A percentile compares a stretch with the other conserved stretches of the same genome.
Evolutionary conservation across 371 early-diverging fungal genomes (phyloP).

Genomic region (Smittium culicis): DNA sequence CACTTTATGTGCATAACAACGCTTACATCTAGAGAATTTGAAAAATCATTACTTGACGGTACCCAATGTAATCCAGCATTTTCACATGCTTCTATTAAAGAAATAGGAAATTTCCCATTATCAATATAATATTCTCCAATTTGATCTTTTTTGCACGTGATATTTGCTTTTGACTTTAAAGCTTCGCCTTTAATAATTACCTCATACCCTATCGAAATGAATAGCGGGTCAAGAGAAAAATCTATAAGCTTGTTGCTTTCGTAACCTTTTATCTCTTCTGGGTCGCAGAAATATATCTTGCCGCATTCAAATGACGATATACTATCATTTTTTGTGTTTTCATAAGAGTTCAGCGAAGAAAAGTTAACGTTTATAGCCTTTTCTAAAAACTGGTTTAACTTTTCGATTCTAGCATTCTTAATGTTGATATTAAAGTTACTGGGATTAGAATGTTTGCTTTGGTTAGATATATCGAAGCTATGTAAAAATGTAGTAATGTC

Average conservation of each 20-base stretch:
- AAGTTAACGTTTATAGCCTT: neutral
- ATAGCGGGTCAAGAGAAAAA: neutral
- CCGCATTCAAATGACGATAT: neutral
- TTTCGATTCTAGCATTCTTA: neutral
- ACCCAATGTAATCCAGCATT: conserved; percentile 26
- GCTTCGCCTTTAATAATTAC: neutral
- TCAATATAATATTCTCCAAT: neutral
- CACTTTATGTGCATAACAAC: conserved; percentile 29
- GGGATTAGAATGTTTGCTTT: neutral
- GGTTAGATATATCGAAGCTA: conserved; percentile 27
- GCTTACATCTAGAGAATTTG: conserved; percentile 22
- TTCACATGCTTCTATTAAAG: conserved; percentile 15
- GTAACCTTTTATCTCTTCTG: neutral
- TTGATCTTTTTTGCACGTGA: neutral
- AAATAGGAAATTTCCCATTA: neutral
- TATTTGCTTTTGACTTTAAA: neutral
- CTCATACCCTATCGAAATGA: neutral
- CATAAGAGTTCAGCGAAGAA: neutral
- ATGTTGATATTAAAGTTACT: neutral
- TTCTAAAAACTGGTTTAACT: neutral
- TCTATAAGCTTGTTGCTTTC: neutral
- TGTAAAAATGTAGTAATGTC: conserved; percentile 31
- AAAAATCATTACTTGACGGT: conserved; percentile 28
- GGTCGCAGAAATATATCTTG: neutral
- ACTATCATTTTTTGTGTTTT: neutral